These are phyloP conservation scores for Saccharomycopsis sp. DNA, from an alignment of 805 yeast genomes.

Conservation along the genomic window DNA sequence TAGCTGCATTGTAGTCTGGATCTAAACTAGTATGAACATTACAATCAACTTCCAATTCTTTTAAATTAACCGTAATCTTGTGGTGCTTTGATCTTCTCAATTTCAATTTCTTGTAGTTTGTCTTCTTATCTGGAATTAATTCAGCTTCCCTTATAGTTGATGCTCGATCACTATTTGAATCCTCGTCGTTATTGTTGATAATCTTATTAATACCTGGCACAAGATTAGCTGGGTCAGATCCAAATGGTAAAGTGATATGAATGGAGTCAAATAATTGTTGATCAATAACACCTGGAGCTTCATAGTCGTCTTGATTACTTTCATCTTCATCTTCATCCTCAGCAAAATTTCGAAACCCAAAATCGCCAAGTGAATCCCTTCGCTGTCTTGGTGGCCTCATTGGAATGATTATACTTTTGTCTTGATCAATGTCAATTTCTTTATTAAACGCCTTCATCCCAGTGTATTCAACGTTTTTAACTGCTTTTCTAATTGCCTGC, in stretches of 20 bases:
- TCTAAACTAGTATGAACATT: slow-evolving; percentile 41
- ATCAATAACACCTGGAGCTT: slow-evolving; percentile 34
- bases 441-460: slow-evolving; percentile 25
- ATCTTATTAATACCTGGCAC: slow-evolving; percentile 49
- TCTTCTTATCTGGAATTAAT: slow-evolving; percentile 25
- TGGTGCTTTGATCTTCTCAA: slow-evolving; percentile 59
- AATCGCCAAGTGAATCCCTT: slow-evolving; percentile 21
- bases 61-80: slow-evolving; percentile 51
- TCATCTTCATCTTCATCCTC: slow-evolving; percentile 16
- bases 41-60: slow-evolving; percentile 44
- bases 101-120: slow-evolving; percentile 38
- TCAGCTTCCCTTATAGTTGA: slow-evolving; percentile 6
- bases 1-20: slow-evolving; percentile 31
- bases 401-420: neutral
- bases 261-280: slow-evolving; percentile 76
- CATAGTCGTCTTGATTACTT: slow-evolving; percentile 10
- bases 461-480: slow-evolving; percentile 50
- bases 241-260: slow-evolving; percentile 52
- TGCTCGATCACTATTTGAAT: neutral
- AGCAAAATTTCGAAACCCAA: slow-evolving; percentile 18
- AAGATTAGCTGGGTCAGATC: slow-evolving; percentile 38
- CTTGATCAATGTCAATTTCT: neutral
- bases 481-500: slow-evolving; percentile 54
- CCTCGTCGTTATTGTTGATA: slow-evolving; percentile 24
- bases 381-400: neutral